phyloP scores from a whole-genome alignment of 2,329 filamentous ascomycete genomes.

The Penicillium sp. region DNA sequence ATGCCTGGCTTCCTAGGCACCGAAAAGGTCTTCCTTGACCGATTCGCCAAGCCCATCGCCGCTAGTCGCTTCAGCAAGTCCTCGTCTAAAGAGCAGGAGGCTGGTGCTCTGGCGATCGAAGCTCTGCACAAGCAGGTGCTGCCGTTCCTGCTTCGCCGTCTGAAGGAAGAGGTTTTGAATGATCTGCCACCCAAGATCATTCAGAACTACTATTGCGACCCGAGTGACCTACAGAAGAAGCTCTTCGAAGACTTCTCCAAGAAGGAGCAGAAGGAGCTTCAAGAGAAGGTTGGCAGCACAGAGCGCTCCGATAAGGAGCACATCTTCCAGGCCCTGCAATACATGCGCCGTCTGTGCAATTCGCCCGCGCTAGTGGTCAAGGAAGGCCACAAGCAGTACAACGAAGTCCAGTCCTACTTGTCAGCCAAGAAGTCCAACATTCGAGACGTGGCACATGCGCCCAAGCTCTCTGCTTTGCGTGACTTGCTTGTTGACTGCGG shows the following conservation, averaged over 20 bases:
- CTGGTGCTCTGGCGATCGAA: slow-evolving; percentile 92
- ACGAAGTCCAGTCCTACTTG: slow-evolving; percentile 79
- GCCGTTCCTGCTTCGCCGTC: slow-evolving; percentile 89
- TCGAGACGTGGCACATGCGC: slow-evolving; percentile 83
- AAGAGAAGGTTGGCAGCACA: slow-evolving; percentile 76
- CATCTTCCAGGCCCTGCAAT: slow-evolving; percentile 98
- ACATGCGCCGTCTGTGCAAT: slow-evolving; percentile 99
- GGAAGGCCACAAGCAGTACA: slow-evolving; percentile 86
- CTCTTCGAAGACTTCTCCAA: slow-evolving; percentile 96
- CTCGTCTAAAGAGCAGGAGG: slow-evolving; percentile 97
- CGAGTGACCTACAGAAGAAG: slow-evolving; percentile 90
- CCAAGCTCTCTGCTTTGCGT: slow-evolving; percentile 85
- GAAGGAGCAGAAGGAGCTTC: slow-evolving; percentile 86
- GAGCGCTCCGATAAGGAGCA: slow-evolving; percentile 96
- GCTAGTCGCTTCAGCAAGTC: slow-evolving; percentile 95
- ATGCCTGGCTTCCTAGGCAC: slow-evolving; percentile 98
- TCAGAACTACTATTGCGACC: slow-evolving; percentile 98
- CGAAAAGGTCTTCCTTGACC: slow-evolving; percentile 95
- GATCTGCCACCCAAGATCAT: slow-evolving; percentile 97
- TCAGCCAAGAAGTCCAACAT: slow-evolving; percentile 77
- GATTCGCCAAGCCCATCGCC: slow-evolving; percentile 92
- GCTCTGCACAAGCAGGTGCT: slow-evolving; percentile 98
- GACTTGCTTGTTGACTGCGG: slow-evolving; percentile 98
- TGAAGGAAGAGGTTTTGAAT: slow-evolving; percentile 97
- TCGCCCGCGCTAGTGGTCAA: slow-evolving; percentile 96